phyloP scores from a whole-genome alignment of 129 eudicot species.

The Lactuca saligna region DNA sequence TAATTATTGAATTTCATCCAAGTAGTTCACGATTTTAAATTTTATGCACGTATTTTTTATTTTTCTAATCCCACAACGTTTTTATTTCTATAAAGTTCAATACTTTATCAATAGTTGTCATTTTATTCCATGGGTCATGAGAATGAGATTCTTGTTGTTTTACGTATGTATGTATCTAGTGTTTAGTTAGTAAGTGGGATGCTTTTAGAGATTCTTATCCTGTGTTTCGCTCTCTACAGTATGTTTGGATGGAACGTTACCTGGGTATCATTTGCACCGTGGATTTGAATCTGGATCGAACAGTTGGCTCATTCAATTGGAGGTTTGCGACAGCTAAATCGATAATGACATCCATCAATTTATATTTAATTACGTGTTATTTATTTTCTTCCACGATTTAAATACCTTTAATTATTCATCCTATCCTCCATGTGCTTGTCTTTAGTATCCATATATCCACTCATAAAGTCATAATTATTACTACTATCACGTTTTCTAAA shows the following conservation, averaged over 20 bases:
- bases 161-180: background rate
- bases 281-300: slow-evolving; percentile 89
- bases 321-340: slow-evolving; percentile 59
- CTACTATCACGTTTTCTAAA: background rate
- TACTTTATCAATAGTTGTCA: background rate
- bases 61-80: too few species aligned
- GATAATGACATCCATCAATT: slow-evolving; percentile 26
- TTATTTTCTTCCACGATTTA: slow-evolving; percentile 12
- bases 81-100: too few species aligned
- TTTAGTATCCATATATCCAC: slow-evolving; percentile 1
- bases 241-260: slow-evolving; percentile 96
- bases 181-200: background rate
- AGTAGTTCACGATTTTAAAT: too few species aligned
- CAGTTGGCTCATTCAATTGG: slow-evolving; percentile 96
- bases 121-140: background rate
- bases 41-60: too few species aligned
- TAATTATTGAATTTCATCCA: too few species aligned
- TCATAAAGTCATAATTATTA: background rate
- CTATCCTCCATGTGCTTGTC: slow-evolving; percentile 3
- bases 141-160: slow-evolving; percentile 5
- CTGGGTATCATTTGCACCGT: slow-evolving; percentile 87
- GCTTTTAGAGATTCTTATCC: slow-evolving; percentile 2
- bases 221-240: slow-evolving; percentile 46
- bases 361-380: slow-evolving; percentile 18
- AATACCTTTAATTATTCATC: slow-evolving; percentile 20